Conservation (phyloP, 345 rosid genomes). For the Camelina neglecta region DNA sequence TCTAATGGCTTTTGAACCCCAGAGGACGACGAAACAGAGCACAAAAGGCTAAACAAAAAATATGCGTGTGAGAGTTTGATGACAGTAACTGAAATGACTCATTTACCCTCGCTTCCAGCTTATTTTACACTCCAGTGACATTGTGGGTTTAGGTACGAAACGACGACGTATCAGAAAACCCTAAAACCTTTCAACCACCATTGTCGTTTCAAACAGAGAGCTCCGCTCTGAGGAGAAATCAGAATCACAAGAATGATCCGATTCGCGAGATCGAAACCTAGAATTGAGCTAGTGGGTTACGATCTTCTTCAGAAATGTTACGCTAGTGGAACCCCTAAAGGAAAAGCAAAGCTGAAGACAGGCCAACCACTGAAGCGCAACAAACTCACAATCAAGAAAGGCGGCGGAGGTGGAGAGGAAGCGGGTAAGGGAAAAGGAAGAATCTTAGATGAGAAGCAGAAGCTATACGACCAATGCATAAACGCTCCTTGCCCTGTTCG, state of each 20-base stretch:
- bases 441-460: slow-evolving; percentile 51
- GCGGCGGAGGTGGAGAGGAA: slow-evolving; percentile 28
- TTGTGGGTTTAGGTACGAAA: background rate
- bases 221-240: background rate
- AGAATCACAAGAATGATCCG: slow-evolving; percentile 44
- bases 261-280: slow-evolving; percentile 38
- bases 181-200: slow-evolving; percentile 22
- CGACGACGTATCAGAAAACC: background rate
- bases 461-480: slow-evolving; percentile 67
- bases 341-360: slow-evolving; percentile 60
- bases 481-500: slow-evolving; percentile 83
- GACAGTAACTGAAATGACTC: slow-evolving; percentile 15
- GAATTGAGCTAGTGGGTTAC: slow-evolving; percentile 34
- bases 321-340: slow-evolving; percentile 72
- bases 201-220: slow-evolving; percentile 18
- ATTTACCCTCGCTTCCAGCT: slow-evolving; percentile 26
- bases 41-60: background rate
- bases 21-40: background rate
- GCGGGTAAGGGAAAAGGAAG: slow-evolving; percentile 41
- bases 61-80: slow-evolving; percentile 22
- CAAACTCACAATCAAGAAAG: slow-evolving; percentile 55
- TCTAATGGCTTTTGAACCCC: slow-evolving; percentile 24
- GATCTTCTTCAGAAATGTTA: slow-evolving; percentile 57
- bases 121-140: background rate
- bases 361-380: slow-evolving; percentile 55